Evolutionary conservation across 2,329 filamentous ascomycete species (phyloP).

Genomic region (Scortechinia acanthostroma): DNA sequence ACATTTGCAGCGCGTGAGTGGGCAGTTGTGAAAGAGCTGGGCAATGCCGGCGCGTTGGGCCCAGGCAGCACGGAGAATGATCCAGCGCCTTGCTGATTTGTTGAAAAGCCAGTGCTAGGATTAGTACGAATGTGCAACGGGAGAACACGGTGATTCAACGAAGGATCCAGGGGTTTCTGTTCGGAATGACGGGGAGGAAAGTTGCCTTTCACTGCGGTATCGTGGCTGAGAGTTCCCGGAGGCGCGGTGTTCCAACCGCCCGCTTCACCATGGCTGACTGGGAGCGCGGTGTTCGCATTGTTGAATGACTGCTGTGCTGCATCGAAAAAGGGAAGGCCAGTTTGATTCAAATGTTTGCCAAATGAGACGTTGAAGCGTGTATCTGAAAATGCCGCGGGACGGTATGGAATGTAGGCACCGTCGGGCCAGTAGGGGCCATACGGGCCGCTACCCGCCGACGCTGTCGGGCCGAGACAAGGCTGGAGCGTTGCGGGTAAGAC

Average conservation of each 20-base stretch:
- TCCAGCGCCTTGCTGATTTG: too few species aligned
- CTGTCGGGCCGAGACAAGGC: neutral
- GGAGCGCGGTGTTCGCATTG: neutral
- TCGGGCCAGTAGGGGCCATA: conserved; percentile 1
- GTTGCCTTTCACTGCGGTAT: neutral
- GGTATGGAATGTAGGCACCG: neutral
- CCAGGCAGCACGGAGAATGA: too few species aligned
- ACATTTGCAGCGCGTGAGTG: neutral
- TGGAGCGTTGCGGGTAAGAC: neutral
- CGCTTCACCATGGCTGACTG: neutral
- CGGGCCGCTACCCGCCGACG: neutral
- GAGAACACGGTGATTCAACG: neutral
- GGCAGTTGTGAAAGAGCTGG: neutral
- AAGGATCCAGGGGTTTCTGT: neutral
- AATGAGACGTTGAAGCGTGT: neutral
- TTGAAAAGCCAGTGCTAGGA: too few species aligned
- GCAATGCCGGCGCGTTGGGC: neutral
- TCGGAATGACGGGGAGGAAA: conserved; percentile 1
- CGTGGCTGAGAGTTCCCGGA: neutral
- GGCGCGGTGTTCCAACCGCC: neutral
- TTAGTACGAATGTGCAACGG: neutral
- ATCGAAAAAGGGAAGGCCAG: neutral
- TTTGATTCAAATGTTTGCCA: neutral
- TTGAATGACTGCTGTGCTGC: neutral
- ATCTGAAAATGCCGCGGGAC: neutral